Evolutionary conservation across 345 rosid species (phyloP).

Genomic region (Jatropha curcas): DNA sequence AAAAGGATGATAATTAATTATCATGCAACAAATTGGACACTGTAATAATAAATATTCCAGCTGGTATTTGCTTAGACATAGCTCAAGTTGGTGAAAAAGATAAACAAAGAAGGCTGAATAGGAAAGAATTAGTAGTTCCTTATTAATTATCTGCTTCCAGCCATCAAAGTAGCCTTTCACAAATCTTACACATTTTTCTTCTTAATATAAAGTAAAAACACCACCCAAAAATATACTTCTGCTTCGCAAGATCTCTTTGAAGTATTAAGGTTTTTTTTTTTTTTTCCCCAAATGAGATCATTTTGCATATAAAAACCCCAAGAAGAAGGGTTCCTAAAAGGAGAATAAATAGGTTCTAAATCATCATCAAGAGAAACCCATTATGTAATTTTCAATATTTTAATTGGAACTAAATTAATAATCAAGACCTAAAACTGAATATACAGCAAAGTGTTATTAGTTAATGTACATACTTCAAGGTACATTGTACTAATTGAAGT

Average conservation of each 20-base stretch:
- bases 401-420: no score
- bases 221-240: not conserved
- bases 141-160: not conserved
- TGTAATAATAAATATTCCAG: not conserved
- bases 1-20: not conserved
- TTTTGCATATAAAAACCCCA: no score
- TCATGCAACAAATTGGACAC: not conserved
- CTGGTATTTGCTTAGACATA: not conserved
- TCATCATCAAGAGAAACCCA: no score
- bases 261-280: not conserved
- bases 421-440: no score
- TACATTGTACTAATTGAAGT: no score
- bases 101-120: not conserved
- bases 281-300: no score
- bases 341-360: no score
- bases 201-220: not conserved
- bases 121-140: not conserved
- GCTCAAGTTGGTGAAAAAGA: slow-evolving; percentile 6
- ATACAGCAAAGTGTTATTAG: no score
- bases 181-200: not conserved
- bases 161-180: not conserved
- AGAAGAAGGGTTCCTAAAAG: no score
- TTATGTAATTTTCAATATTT: no score
- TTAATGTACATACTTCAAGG: no score
- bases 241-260: not conserved